Conservation (phyloP, 208 protist genomes). For the Leishmania guyanensis region DNA sequence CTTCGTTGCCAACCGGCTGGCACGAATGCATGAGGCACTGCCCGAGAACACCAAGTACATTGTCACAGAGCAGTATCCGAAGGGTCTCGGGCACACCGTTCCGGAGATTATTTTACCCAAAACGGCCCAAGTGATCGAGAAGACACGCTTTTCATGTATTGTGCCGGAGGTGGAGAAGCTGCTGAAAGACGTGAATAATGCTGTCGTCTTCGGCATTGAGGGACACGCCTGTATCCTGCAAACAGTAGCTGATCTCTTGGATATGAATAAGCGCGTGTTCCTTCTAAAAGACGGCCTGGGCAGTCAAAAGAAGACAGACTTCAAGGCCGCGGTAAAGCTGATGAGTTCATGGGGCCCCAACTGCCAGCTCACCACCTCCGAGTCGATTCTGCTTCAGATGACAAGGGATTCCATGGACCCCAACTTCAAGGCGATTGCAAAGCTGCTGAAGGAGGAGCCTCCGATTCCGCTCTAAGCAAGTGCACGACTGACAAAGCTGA, state of each 20-base stretch:
- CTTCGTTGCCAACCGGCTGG: slow-evolving; percentile 79
- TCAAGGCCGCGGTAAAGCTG: slow-evolving; percentile 52
- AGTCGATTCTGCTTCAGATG: slow-evolving; percentile 77
- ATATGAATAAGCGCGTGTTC: slow-evolving; percentile 70
- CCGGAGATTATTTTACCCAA: slow-evolving; percentile 61
- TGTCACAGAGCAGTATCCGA: slow-evolving; percentile 86
- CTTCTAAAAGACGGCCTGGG: slow-evolving; percentile 72
- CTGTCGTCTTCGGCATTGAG: slow-evolving; percentile 86
- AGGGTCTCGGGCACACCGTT: slow-evolving; percentile 65
- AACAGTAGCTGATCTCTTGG: slow-evolving; percentile 71
- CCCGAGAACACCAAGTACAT: slow-evolving; percentile 72
- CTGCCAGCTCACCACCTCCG: slow-evolving; percentile 66
- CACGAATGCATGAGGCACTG: slow-evolving; percentile 47
- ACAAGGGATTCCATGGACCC: slow-evolving; percentile 62
- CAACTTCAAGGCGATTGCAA: slow-evolving; percentile 72
- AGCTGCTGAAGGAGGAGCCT: slow-evolving; percentile 47
- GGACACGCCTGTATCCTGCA: slow-evolving; percentile 82
- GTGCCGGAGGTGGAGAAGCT: slow-evolving; percentile 53
- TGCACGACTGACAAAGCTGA: not conserved
- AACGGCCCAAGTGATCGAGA: slow-evolving; percentile 40
- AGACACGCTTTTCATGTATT: slow-evolving; percentile 66
- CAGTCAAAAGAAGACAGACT: slow-evolving; percentile 72
- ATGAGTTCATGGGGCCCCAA: slow-evolving; percentile 67
- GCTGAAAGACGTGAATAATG: slow-evolving; percentile 53
- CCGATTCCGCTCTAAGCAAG: slow-evolving; percentile 35